These are phyloP conservation scores for Paramecium primaurelia DNA, from an alignment of 73 alveolate species.

Conservation along the genomic window DNA sequence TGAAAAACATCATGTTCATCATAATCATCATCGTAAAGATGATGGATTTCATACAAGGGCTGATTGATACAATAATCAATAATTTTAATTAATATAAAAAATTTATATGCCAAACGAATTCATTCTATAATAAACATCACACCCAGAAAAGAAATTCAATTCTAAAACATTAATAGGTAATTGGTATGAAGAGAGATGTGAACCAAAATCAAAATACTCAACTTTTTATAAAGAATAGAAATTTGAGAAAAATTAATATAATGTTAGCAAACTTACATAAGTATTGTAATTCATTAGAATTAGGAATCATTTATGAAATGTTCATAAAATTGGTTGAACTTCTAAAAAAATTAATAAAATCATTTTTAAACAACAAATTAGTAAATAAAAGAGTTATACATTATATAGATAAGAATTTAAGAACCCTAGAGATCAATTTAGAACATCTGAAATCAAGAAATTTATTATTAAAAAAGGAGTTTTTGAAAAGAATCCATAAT, in stretches of 20 bases:
- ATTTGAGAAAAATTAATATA: conserved; percentile 27
- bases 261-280: conserved; percentile 39
- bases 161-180: conserved; percentile 47
- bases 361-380: conserved; percentile 27
- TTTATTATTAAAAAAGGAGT: conserved; percentile 48
- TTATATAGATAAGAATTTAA: conserved; percentile 49
- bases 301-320: conserved; percentile 39
- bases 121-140: conserved; percentile 47
- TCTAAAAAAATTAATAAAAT: conserved; percentile 29
- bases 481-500: conserved; percentile 52
- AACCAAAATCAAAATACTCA: conserved; percentile 44
- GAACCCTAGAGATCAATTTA: conserved; percentile 31
- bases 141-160: conserved; percentile 52
- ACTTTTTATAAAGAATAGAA: conserved; percentile 45
- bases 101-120: conserved; percentile 47
- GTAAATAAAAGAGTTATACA: neutral
- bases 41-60: neutral
- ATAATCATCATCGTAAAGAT: neutral
- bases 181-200: conserved; percentile 63
- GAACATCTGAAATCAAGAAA: conserved; percentile 37
- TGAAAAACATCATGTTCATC: neutral
- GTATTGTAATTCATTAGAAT: neutral
- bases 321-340: conserved; percentile 50
- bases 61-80: neutral
- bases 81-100: neutral